phyloP scores from a whole-genome alignment of 2,329 filamentous ascomycete species.

The Verticillium isaacii region DNA sequence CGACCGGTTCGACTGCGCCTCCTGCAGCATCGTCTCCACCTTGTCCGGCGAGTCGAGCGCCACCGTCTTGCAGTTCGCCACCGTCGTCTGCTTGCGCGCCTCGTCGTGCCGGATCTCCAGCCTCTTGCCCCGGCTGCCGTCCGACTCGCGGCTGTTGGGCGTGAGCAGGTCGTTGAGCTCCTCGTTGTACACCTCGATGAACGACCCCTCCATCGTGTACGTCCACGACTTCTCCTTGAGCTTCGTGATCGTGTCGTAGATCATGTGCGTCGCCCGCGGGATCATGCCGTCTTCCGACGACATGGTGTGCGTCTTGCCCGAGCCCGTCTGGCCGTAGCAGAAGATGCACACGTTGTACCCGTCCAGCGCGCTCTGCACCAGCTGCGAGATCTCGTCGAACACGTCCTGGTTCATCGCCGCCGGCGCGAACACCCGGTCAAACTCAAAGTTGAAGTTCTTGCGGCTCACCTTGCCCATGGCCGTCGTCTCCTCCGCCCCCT shows the following conservation, averaged over 20 bases:
- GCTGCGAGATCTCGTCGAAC: slow-evolving; percentile 93
- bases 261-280: slow-evolving; percentile 85
- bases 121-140: slow-evolving; percentile 66
- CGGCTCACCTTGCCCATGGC: slow-evolving; percentile 71
- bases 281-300: slow-evolving; percentile 91
- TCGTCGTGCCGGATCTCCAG: slow-evolving; percentile 88
- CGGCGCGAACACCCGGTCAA: slow-evolving; percentile 88
- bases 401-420: slow-evolving; percentile 74
- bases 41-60: slow-evolving; percentile 72
- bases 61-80: slow-evolving; percentile 75
- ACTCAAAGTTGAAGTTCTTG: slow-evolving; percentile 81
- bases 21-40: slow-evolving; percentile 73
- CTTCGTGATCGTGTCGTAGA: slow-evolving; percentile 80
- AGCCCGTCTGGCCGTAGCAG: slow-evolving; percentile 96
- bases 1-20: slow-evolving; percentile 80
- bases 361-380: slow-evolving; percentile 93
- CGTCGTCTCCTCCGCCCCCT: slow-evolving; percentile 78
- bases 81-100: slow-evolving; percentile 71
- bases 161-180: slow-evolving; percentile 84
- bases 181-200: slow-evolving; percentile 98
- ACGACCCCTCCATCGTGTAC: slow-evolving; percentile 91
- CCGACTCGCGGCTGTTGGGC: slow-evolving; percentile 52
- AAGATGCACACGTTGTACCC: slow-evolving; percentile 99
- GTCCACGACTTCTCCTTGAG: slow-evolving; percentile 89
- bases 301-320: slow-evolving; percentile 97